These are phyloP conservation scores for Cymbopogon flexuosus DNA, from an alignment of 202 grass and related monocot genomes.

Conservation along the genomic window DNA sequence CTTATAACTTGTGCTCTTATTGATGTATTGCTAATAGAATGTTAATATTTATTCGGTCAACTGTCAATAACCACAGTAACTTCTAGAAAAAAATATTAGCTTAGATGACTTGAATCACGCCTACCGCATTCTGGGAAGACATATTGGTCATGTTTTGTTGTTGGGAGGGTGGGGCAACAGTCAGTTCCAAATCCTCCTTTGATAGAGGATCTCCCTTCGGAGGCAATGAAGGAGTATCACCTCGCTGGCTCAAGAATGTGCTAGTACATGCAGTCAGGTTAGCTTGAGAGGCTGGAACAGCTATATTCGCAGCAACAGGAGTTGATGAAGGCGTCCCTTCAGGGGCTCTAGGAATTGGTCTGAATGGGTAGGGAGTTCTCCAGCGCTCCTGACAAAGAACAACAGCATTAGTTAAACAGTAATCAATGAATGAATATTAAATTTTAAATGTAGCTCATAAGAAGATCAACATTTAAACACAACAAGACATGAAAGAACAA, in stretches of 20 bases:
- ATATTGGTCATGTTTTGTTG: constrained; percentile 46
- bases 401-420: constrained; percentile 1
- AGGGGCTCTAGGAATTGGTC: constrained; percentile 23
- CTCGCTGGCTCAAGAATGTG: constrained; percentile 10
- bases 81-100: neutral
- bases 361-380: constrained; percentile 34
- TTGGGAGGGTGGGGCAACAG: constrained; percentile 36
- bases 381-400: constrained; percentile 25
- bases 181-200: constrained; percentile 45
- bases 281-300: constrained; percentile 29
- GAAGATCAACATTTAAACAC: neutral
- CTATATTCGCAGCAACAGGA: constrained; percentile 9
- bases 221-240: neutral
- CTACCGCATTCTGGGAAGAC: constrained; percentile 37
- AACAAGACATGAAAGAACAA: neutral
- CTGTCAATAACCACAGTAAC: constrained; percentile 25
- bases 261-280: constrained; percentile 33
- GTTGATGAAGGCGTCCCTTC: constrained; percentile 17
- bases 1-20: constrained; percentile 40
- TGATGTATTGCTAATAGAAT: constrained; percentile 39
- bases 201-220: constrained; percentile 17
- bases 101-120: constrained; percentile 47
- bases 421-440: neutral
- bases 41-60: constrained; percentile 39
- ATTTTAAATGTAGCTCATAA: neutral